These are phyloP conservation scores for Kwoniella sp. DNA, from an alignment of 768 basidiomycete genomes.

Conservation along the genomic window DNA sequence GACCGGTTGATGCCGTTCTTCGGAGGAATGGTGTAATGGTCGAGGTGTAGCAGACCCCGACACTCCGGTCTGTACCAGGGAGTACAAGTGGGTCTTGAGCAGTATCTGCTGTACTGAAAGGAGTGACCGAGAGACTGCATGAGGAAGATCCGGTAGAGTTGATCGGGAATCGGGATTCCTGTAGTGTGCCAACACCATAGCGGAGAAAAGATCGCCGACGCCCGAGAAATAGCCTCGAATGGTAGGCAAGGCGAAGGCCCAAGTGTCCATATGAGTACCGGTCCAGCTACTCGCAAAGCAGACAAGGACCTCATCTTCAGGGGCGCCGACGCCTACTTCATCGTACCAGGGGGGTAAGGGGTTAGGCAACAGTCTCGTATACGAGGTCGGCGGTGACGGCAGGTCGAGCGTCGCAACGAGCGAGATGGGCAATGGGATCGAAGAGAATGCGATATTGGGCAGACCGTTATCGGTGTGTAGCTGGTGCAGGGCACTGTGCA, in stretches of 20 bases:
- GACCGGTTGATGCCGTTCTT: slow-evolving; percentile 60
- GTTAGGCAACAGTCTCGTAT: slow-evolving; percentile 25
- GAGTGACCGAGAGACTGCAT: slow-evolving; percentile 42
- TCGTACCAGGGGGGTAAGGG: slow-evolving; percentile 29
- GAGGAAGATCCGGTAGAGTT: slow-evolving; percentile 22
- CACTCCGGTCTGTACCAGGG: slow-evolving; percentile 8
- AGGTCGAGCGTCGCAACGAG: slow-evolving; percentile 56
- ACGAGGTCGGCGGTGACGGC: slow-evolving; percentile 30
- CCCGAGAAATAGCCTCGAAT: slow-evolving; percentile 92
- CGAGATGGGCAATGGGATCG: slow-evolving; percentile 65
- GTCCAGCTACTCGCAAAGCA: slow-evolving; percentile 64
- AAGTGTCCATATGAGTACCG: slow-evolving; percentile 38
- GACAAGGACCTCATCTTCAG: slow-evolving; percentile 58
- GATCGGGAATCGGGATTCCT: slow-evolving; percentile 15
- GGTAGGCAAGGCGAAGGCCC: slow-evolving; percentile 68
- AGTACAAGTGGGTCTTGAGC: slow-evolving; percentile 36
- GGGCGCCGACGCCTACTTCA: slow-evolving; percentile 10
- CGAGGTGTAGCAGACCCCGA: slow-evolving; percentile 22
- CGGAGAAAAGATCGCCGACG: slow-evolving; percentile 94
- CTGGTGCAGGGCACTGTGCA: slow-evolving; percentile 64
- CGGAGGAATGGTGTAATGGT: slow-evolving; percentile 52
- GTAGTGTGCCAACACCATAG: slow-evolving; percentile 80
- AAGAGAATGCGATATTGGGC: slow-evolving; percentile 85
- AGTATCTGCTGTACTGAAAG: slow-evolving; percentile 45
- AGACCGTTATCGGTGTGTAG: slow-evolving; percentile 74